phyloP scores from a whole-genome alignment of 345 rosid genomes.

The Corchorus capsularis region DNA sequence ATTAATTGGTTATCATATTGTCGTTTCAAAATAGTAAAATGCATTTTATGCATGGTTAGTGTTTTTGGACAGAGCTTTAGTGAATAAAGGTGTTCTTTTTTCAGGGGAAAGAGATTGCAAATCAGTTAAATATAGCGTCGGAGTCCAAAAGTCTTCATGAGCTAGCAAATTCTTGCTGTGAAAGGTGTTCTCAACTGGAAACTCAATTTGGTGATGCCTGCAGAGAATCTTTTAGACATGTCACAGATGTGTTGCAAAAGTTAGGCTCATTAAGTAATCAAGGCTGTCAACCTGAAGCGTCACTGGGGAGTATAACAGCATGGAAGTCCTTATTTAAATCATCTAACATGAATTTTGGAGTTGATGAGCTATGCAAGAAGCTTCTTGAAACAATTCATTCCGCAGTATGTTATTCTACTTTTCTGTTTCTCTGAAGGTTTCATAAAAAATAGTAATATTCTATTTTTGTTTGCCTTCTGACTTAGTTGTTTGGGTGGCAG shows the following conservation, averaged over 20 bases:
- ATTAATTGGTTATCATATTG: not conserved
- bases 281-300: constrained; percentile 41
- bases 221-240: constrained; percentile 34
- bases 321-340: constrained; percentile 69
- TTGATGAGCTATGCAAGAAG: constrained; percentile 49
- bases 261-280: constrained; percentile 38
- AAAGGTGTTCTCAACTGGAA: constrained; percentile 36
- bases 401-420: constrained; percentile 51
- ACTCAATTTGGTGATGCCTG: constrained; percentile 41
- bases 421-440: constrained; percentile 3
- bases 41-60: not conserved
- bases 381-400: constrained; percentile 48
- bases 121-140: constrained; percentile 40
- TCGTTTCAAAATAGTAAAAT: not conserved
- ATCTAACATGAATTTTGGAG: constrained; percentile 43
- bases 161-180: constrained; percentile 20
- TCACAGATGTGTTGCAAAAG: constrained; percentile 48
- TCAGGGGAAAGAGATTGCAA: constrained; percentile 67
- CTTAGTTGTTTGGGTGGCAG: constrained; percentile 43
- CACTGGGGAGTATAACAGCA: constrained; percentile 45
- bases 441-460: not conserved
- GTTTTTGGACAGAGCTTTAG: not conserved
- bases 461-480: constrained; percentile 23
- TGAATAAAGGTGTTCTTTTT: constrained; percentile 3
- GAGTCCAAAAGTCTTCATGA: constrained; percentile 20